Percentiles rank a stretch among this genome's conserved stretches.
Conservation (phyloP, 164 flowering plant species). For the Chimonanthus salicifolius region DNA sequence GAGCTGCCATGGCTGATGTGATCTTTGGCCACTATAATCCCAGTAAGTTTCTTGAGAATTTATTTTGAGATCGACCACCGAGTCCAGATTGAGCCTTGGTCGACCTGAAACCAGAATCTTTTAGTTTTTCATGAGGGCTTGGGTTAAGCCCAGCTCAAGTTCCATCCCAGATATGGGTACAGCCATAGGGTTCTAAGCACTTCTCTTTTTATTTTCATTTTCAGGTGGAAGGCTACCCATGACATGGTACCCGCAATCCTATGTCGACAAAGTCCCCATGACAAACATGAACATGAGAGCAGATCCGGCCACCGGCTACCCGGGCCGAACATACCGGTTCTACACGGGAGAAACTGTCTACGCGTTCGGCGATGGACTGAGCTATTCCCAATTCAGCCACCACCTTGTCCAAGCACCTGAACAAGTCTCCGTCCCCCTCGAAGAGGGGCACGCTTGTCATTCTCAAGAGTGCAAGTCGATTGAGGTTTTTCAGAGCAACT, state of each 20-base stretch:
- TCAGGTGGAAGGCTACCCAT: constrained; percentile 93
- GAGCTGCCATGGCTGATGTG: constrained; percentile 86
- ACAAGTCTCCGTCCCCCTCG: constrained; percentile 52
- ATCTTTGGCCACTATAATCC: constrained; percentile 77
- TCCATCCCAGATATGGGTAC: too few species aligned
- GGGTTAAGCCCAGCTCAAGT: background rate
- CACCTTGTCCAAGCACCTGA: constrained; percentile 58
- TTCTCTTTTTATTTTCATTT: background rate
- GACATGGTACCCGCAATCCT: constrained; percentile 96
- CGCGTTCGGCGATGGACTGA: constrained; percentile 79
- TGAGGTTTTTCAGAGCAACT: constrained; percentile 34
- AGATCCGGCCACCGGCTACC: constrained; percentile 71
- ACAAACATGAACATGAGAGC: constrained; percentile 98
- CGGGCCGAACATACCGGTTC: constrained; percentile 86
- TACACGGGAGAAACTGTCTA: constrained; percentile 75
- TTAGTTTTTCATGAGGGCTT: background rate
- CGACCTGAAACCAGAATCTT: too few species aligned
- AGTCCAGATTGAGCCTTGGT: too few species aligned
- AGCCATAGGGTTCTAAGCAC: background rate
- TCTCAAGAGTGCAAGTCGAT: constrained; percentile 56
- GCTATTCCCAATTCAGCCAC: constrained; percentile 61
- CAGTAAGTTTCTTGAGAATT: constrained; percentile 30
- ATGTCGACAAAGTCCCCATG: constrained; percentile 79
- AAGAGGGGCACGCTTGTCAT: constrained; percentile 55
- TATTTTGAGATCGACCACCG: too few species aligned